Conservation (phyloP, 1,284 basidiomycete genomes). For the Leccinum pallidistipes region DNA sequence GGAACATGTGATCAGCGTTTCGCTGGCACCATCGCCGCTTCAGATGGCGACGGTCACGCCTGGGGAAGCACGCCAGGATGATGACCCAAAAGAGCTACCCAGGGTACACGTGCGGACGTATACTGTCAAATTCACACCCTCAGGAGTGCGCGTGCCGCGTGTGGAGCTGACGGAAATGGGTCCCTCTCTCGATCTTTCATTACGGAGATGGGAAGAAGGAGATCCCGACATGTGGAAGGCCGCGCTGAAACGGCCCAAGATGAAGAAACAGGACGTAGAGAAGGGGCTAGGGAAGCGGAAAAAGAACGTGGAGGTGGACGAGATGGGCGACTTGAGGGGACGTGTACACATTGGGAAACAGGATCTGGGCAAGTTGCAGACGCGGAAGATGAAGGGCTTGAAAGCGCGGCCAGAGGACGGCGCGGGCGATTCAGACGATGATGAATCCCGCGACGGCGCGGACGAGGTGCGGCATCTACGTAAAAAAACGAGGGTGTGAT, state of each 20-base stretch:
- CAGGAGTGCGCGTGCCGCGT: conserved; percentile 77
- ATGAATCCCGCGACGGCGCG: conserved; percentile 31
- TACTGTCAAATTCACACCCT: conserved; percentile 72
- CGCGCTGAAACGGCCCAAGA: conserved; percentile 83
- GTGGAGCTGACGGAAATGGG: conserved; percentile 90
- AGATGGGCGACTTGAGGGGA: conserved; percentile 96
- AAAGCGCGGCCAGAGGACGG: conserved; percentile 46
- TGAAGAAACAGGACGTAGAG: conserved; percentile 84
- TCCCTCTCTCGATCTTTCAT: conserved; percentile 81
- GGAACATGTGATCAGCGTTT: conserved; percentile 90
- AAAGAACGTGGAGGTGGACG: conserved; percentile 96
- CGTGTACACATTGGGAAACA: conserved; percentile 89
- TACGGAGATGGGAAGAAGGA: conserved; percentile 76
- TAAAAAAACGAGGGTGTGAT: conserved; percentile 18
- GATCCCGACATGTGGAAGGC: conserved; percentile 80
- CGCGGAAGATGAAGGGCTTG: conserved; percentile 90
- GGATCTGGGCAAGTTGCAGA: conserved; percentile 85
- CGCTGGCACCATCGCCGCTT: conserved; percentile 64
- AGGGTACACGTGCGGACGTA: conserved; percentile 90
- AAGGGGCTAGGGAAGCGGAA: conserved; percentile 89
- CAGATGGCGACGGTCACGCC: conserved; percentile 47
- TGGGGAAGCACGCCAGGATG: conserved; percentile 21
- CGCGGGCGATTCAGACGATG: conserved; percentile 23
- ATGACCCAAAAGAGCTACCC: conserved; percentile 58
- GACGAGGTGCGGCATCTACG: conserved; percentile 12